Base-by-base conservation (phyloP, 352 stramenopile species). In the Phytophthora multivora region DNA sequence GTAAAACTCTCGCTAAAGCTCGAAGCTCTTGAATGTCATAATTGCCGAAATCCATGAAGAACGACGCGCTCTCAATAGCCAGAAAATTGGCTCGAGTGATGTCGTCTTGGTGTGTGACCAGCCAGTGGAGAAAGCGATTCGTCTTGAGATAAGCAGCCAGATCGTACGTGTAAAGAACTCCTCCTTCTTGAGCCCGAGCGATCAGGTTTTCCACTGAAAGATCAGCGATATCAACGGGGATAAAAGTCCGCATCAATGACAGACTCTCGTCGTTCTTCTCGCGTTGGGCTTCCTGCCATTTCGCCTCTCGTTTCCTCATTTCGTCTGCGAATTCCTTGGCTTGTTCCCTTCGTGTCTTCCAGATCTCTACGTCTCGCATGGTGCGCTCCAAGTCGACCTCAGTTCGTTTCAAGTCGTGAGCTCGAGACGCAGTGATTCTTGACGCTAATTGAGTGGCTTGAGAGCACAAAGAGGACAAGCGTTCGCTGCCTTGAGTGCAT, bases 101-200 rank as follows among this genome's bases (percentile, higher is more conserved):
- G 54, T 94, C 85, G 36, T 71, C 75, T 63, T 82, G 75, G 59
- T 94, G 85, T 4, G 80, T 91, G 19, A 91, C 76, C 18, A 94
- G 49, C 83, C 85, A 94, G 25, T 92, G 85, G 30, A 94, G 62
- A 18, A 92, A 73, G 8, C 75, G 73, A 51, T 94, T 92, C 43
- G 86, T 77, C 64, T 94, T 94, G 60, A 94, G 61, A 66, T 94
- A 94, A 5, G 73, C 54, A 33, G 79, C 83, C 26, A 94, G 61
- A 31, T 94, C 85, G 53, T 87, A 86, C 15, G 85, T 89, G 66
- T 77, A 89, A n/a, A 93, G 69, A 16, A 85, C 73, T 21, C 56
- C 56, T 23, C 58, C 59, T 12, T 50, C 50, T 2, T 54, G 55
- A 8, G 82, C 79, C 31, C 64, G 62, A 23, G 74, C 73, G n/a